Base-by-base conservation (phyloP, 2,329 filamentous ascomycete species). In the Fusarium beomiforme region DNA sequence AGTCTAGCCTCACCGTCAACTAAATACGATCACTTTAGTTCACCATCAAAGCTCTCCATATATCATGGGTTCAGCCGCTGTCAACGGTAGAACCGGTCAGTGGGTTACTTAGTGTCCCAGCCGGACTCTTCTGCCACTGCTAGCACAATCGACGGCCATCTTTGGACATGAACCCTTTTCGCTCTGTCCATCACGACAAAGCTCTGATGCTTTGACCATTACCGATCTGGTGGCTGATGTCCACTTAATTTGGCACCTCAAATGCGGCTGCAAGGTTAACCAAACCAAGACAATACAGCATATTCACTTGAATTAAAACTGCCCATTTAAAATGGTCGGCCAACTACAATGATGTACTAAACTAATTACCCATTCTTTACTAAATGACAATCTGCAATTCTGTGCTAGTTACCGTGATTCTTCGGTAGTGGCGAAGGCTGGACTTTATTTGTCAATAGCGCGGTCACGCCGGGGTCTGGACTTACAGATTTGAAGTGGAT, bases 81-180 rank as follows among this genome's bases (percentile, higher is more conserved):
- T 67, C 49, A 56, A 62, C 55, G 56, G 64, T 67, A 55, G 36
- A 31, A 67, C 29, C 33, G 49, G 56, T 63, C 37, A 43, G 17
- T 14, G 13, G 6, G 19, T 63, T 67, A n/a, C n/a, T n/a, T n/a
- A 67, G 64, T 37, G 50, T 29, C 26, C 31, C 21, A 23, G 47
- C 29, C 36, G 64, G 64, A 43, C 37, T 12, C 10, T 3, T n/a
- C n/a, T n/a, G n/a, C n/a, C n/a, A n/a, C 7, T 33, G n/a, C 64
- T 59, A 44, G 43, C 29, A 26, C 5, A 33, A 23, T 36, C 39
- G 44, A 7, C n/a, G n/a, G n/a, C n/a, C 26, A 42, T 31, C 24
- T 33, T 23, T 56, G 24, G 21, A 51, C 31, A 9, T 37, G 31
- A 51, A 24, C 31, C 17, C 21, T 23, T 17, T 42, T 37, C 31